phyloP scores from a whole-genome alignment of 78 protist species.

The Cavenderia fasciculata region DNA sequence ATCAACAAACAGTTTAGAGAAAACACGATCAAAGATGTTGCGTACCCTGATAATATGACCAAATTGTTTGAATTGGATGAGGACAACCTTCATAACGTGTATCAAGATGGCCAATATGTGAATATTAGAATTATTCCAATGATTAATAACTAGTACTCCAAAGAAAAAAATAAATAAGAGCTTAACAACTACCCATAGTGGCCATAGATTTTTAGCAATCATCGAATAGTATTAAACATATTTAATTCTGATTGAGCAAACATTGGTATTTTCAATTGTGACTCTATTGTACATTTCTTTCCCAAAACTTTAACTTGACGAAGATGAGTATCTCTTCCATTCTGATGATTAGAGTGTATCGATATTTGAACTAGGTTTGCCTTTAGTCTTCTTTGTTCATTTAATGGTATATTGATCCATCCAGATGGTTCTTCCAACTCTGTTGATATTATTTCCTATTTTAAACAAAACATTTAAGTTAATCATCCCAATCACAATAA shows the following conservation, averaged over 20 bases:
- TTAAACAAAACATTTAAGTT: not conserved
- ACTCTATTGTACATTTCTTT: constrained; percentile 36
- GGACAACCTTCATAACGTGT: too few species aligned
- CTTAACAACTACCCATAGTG: too few species aligned
- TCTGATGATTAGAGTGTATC: constrained; percentile 55
- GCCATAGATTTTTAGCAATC: too few species aligned
- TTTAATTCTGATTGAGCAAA: constrained; percentile 13
- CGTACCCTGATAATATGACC: too few species aligned
- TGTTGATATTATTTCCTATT: constrained; percentile 24
- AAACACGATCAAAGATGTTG: too few species aligned
- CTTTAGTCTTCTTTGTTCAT: not conserved
- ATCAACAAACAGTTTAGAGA: too few species aligned
- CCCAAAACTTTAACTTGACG: constrained; percentile 78
- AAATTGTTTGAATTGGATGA: too few species aligned
- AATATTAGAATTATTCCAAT: too few species aligned
- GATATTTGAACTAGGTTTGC: constrained; percentile 67
- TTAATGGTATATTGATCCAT: constrained; percentile 70
- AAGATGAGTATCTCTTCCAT: constrained; percentile 81
- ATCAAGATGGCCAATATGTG: too few species aligned
- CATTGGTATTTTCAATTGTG: constrained; percentile 7
- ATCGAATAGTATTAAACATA: constrained; percentile 29
- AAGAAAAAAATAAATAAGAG: too few species aligned
- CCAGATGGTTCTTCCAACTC: constrained; percentile 61
- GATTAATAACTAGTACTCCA: too few species aligned
- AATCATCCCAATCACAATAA: not conserved